Base-by-base conservation (phyloP, 1,139 yeast genomes). In the Kodamaea anthophila region DNA sequence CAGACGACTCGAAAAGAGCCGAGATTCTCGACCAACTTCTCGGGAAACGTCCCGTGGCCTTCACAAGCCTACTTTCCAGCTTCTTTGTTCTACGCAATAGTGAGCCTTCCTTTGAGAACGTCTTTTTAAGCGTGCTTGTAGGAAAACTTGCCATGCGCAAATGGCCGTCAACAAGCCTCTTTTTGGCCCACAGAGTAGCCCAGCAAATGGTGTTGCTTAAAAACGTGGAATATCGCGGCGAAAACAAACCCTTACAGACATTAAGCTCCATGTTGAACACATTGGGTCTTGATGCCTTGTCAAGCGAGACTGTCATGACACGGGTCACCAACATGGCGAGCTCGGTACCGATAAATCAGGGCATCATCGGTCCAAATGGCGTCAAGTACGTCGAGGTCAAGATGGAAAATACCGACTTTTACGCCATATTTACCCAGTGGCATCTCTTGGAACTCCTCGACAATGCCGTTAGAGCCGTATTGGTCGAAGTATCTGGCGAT, bases 31-130 rank as follows among this genome's bases (percentile, higher is more conserved):
- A 29, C 2, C 44, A 46, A 24, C 49, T 65, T 21, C 34, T 43
- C 18, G 64, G 66, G 10, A 36, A 36, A 15, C 20, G 18, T 18
- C 13, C 28, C 6, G 8, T 13, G 4, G 18, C 24, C n/a, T 31
- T 49, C 4, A 44, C 44, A 39, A 24, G 29, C 5, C 34, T 39
- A 9, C 40, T 62, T 33, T 22, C 58, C 9, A 58, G 59, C 28
- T 64, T 61, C 32, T 29, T 54, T 15, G 47, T 49, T 24, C 50
- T 65, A 26, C 47, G 58, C 9, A 35, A 52, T 2, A 48, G 60
- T 30, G 67, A 63, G 33, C 40, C 47, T 11, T 54, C 43, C n/a
- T 65, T 63, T 43, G 71, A 65, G 41, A 58, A 48, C 30, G 49
- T 61, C 30, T 48, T 64, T 23, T 52, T 65, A 29, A 47, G 42